These are phyloP conservation scores for Linnemannia zychae DNA, from an alignment of 192 early-diverging fungal genomes.

Conservation along the genomic window DNA sequence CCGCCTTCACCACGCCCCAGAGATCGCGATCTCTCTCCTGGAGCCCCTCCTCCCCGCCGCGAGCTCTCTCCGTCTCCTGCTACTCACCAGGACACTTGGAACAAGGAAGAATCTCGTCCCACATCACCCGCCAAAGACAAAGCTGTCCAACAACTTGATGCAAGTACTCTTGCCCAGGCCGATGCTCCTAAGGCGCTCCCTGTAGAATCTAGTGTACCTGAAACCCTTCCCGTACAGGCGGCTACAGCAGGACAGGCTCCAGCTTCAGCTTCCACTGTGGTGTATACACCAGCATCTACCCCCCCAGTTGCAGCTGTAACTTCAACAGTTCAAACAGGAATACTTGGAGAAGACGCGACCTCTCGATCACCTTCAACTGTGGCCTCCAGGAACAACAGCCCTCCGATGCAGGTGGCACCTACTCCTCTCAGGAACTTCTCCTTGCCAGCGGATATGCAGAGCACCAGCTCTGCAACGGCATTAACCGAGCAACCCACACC, in stretches of 20 bases:
- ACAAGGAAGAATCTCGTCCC: slow-evolving; percentile 23
- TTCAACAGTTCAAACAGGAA: not conserved
- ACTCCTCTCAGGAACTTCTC: slow-evolving; percentile 17
- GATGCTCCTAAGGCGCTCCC: not conserved
- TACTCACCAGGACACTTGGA: slow-evolving; percentile 20
- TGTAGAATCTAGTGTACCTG: not conserved
- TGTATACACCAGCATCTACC: not conserved
- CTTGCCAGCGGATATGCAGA: slow-evolving; percentile 2
- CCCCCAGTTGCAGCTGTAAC: not conserved
- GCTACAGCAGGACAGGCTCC: not conserved
- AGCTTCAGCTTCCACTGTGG: not conserved
- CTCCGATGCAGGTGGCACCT: not conserved
- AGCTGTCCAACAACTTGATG: not conserved
- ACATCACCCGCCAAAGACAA: slow-evolving; percentile 19
- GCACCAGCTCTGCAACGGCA: not conserved
- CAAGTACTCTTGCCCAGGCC: not conserved
- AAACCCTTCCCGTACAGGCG: not conserved
- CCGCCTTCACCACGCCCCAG: slow-evolving; percentile 39
- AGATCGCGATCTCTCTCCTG: slow-evolving; percentile 31
- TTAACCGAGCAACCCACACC: slow-evolving; percentile 3
- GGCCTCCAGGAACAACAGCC: not conserved
- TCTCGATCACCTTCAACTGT: not conserved
- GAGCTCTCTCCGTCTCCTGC: slow-evolving; percentile 29
- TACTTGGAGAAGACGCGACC: slow-evolving; percentile 7
- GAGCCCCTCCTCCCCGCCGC: not conserved